These are phyloP conservation scores for Trametes cinnabarina DNA, from an alignment of 768 basidiomycete genomes.

Conservation along the genomic window DNA sequence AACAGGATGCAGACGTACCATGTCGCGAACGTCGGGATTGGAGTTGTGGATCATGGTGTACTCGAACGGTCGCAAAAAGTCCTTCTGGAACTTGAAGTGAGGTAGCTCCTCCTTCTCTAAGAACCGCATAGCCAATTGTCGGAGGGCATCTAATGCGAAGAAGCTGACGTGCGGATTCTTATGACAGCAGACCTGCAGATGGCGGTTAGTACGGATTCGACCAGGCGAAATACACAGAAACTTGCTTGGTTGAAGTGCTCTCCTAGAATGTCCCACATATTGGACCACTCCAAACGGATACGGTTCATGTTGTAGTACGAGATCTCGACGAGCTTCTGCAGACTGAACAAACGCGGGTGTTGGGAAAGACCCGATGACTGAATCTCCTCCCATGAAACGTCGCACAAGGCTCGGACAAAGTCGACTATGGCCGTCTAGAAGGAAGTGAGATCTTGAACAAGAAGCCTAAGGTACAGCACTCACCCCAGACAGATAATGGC, in stretches of 20 bases:
- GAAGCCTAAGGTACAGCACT: conserved; percentile 30
- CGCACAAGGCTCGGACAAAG: conserved; percentile 93
- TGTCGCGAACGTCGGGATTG: conserved; percentile 93
- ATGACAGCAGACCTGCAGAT: conserved; percentile 89
- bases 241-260: conserved; percentile 96
- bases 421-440: conserved; percentile 91
- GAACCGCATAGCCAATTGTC: conserved; percentile 97
- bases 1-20: conserved; percentile 52
- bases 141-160: conserved; percentile 93
- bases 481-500: conserved; percentile 93
- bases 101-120: conserved; percentile 97
- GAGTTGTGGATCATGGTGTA: conserved; percentile 96
- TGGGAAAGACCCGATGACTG: conserved; percentile 94
- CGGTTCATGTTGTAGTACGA: conserved; percentile 99
- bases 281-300: conserved; percentile 97
- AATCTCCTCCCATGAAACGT: conserved; percentile 99
- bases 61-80: conserved; percentile 97
- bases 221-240: neutral
- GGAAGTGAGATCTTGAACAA: conserved; percentile 11
- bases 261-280: conserved; percentile 95
- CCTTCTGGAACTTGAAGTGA: conserved; percentile 99
- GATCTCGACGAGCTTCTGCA: conserved; percentile 98
- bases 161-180: conserved; percentile 95
- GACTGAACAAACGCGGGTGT: conserved; percentile 91
- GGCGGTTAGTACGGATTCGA: conserved; percentile 13